Conservation (phyloP, 305 asterid genomes). For the Fraxinus sp. region DNA sequence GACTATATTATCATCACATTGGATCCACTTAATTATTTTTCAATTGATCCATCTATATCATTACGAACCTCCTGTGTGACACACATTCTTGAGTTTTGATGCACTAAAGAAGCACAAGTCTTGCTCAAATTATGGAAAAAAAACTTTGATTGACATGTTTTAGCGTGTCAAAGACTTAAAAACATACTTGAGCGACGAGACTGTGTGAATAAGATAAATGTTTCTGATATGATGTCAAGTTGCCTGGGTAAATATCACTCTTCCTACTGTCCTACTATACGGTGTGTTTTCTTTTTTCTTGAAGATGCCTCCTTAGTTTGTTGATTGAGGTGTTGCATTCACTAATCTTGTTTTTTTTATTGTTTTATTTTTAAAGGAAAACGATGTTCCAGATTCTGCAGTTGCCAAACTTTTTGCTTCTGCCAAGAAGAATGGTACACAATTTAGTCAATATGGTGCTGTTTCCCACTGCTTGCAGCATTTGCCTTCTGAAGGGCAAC, state of each 20-base stretch:
- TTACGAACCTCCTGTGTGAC: neutral
- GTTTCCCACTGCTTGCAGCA: constrained; percentile 72
- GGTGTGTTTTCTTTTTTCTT: too few species aligned
- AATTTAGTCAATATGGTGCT: constrained; percentile 59
- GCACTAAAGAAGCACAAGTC: neutral
- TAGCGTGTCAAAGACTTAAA: neutral
- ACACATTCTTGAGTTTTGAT: neutral
- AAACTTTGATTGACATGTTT: neutral
- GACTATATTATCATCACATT: neutral
- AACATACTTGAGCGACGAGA: neutral
- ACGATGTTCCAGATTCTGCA: constrained; percentile 77
- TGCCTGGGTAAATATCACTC: constrained; percentile 3
- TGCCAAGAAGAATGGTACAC: constrained; percentile 52
- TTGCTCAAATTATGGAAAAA: neutral
- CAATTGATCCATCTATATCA: neutral
- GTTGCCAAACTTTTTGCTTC: constrained; percentile 83
- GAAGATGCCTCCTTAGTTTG: constrained; percentile 12
- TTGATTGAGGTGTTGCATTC: constrained; percentile 4
- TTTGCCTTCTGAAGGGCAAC: constrained; percentile 78
- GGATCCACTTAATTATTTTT: neutral
- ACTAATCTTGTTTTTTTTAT: constrained; percentile 13
- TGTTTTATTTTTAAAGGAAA: constrained; percentile 41
- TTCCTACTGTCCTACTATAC: neutral
- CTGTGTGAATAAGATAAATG: neutral
- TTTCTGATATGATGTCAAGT: constrained; percentile 10